Evolutionary conservation across 306 rosid species (phyloP).

Genomic region (Vigna reflexopilosa): DNA sequence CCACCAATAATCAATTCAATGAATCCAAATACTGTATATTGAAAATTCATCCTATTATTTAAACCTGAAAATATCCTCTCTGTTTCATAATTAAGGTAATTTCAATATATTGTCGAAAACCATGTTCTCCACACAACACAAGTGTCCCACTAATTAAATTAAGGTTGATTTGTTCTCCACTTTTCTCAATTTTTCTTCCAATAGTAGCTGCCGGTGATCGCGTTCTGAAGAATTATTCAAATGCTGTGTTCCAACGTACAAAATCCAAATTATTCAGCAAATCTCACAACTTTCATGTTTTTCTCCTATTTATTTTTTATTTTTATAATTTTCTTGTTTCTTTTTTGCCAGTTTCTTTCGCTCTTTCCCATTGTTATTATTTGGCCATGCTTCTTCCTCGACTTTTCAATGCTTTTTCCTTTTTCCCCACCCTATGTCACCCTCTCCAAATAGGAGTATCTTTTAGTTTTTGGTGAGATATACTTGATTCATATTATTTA

Average conservation of each 20-base stretch:
- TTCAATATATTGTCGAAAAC: not conserved
- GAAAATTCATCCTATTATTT: no score
- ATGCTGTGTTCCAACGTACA: not conserved
- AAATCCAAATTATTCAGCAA: not conserved
- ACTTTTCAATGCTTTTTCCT: conserved; percentile 14
- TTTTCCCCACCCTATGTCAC: conserved; percentile 15
- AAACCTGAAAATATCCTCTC: no score
- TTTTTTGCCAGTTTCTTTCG: not conserved
- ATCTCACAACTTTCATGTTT: conserved; percentile 5
- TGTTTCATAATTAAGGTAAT: not conserved
- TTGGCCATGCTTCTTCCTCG: not conserved
- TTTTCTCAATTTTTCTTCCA: not conserved
- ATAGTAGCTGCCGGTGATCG: not conserved
- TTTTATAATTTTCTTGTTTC: not conserved
- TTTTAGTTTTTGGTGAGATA: conserved; percentile 2
- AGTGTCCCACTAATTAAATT: not conserved
- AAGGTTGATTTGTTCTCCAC: not conserved
- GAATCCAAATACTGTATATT: no score
- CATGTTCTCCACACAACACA: not conserved
- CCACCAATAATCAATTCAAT: no score
- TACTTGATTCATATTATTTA: conserved; percentile 1
- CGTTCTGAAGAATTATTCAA: not conserved
- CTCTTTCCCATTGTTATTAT: not conserved
- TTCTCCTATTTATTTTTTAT: not conserved
- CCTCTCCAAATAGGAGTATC: conserved; percentile 1